Evolutionary conservation across 1,284 basidiomycete genomes (phyloP).

Genomic region (Ganoderma leucocontextum): DNA sequence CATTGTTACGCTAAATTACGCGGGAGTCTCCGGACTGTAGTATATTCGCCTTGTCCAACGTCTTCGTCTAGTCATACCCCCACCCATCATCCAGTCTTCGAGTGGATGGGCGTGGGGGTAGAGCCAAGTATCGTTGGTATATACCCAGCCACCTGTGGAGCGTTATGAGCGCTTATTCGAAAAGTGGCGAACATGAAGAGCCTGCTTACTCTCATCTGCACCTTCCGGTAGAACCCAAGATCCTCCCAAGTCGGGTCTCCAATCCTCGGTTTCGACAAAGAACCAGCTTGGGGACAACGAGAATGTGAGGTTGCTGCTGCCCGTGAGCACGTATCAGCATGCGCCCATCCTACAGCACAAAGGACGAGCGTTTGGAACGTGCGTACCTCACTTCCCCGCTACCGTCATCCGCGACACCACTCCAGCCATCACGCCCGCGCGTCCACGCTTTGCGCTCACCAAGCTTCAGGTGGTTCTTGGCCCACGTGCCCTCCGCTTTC

Average conservation of each 20-base stretch:
- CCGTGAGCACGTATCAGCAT: constrained; percentile 30
- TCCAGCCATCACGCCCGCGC: constrained; percentile 77
- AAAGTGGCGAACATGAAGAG: background rate
- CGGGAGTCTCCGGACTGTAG: constrained; percentile 39
- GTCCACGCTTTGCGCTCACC: constrained; percentile 75
- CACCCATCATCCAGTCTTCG: constrained; percentile 50
- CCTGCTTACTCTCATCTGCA: constrained; percentile 55
- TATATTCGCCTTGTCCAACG: constrained; percentile 74
- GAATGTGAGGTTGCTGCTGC: constrained; percentile 80
- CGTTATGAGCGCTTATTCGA: background rate
- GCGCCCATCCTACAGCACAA: background rate
- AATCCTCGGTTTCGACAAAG: constrained; percentile 78
- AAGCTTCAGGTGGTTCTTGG: constrained; percentile 60
- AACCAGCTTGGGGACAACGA: constrained; percentile 72
- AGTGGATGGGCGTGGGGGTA: constrained; percentile 51
- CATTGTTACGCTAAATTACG: constrained; percentile 13
- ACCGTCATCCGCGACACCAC: constrained; percentile 54
- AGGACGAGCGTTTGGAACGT: constrained; percentile 15
- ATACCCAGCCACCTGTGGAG: constrained; percentile 74
- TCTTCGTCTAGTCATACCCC: constrained; percentile 68
- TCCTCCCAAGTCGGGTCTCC: constrained; percentile 70
- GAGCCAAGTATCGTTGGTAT: constrained; percentile 78
- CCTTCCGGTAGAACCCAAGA: constrained; percentile 57
- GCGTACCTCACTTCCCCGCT: constrained; percentile 71
- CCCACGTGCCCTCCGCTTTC: constrained; percentile 54